These are phyloP conservation scores for Aspergillus bertholletiae DNA, from an alignment of 495 filamentous ascomycete species.

Conservation along the genomic window DNA sequence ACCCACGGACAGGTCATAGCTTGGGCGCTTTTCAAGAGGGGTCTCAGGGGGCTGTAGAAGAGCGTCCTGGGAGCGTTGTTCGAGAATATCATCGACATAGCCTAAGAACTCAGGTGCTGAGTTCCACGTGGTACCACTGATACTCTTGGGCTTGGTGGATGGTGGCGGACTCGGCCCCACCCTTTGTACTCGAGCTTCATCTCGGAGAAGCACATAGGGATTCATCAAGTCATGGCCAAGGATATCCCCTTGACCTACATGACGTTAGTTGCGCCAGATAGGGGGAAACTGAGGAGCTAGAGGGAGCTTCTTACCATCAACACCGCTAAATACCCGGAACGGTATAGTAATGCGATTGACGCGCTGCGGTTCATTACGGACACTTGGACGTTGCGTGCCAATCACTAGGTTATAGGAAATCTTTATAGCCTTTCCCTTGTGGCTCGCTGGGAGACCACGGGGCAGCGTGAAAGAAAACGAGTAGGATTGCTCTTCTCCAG, in stretches of 20 bases:
- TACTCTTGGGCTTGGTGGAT: slow-evolving; percentile 33
- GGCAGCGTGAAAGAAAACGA: slow-evolving; percentile 83
- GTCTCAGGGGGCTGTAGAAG: slow-evolving; percentile 62
- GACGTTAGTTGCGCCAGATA: slow-evolving; percentile 13
- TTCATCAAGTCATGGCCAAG: slow-evolving; percentile 86
- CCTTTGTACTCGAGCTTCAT: slow-evolving; percentile 61
- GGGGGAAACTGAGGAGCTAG: neutral
- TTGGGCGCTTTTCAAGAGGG: slow-evolving; percentile 53
- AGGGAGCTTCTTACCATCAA: slow-evolving; percentile 56
- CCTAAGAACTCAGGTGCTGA: slow-evolving; percentile 61
- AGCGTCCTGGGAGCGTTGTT: slow-evolving; percentile 50
- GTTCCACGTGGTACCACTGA: slow-evolving; percentile 33
- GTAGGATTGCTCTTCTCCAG: slow-evolving; percentile 86
- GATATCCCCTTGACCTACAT: slow-evolving; percentile 59
- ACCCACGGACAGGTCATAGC: slow-evolving; percentile 37
- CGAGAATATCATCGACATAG: slow-evolving; percentile 79
- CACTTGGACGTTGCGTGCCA: slow-evolving; percentile 83
- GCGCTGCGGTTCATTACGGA: slow-evolving; percentile 67
- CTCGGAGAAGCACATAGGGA: slow-evolving; percentile 85
- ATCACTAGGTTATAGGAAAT: slow-evolving; percentile 88
- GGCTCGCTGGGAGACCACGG: slow-evolving; percentile 80
- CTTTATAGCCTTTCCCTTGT: slow-evolving; percentile 91
- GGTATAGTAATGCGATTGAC: slow-evolving; percentile 90
- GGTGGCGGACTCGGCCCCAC: slow-evolving; percentile 20
- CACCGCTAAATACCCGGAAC: slow-evolving; percentile 89